phyloP scores from a whole-genome alignment of 345 rosid species.

The Hibiscus trionum region DNA sequence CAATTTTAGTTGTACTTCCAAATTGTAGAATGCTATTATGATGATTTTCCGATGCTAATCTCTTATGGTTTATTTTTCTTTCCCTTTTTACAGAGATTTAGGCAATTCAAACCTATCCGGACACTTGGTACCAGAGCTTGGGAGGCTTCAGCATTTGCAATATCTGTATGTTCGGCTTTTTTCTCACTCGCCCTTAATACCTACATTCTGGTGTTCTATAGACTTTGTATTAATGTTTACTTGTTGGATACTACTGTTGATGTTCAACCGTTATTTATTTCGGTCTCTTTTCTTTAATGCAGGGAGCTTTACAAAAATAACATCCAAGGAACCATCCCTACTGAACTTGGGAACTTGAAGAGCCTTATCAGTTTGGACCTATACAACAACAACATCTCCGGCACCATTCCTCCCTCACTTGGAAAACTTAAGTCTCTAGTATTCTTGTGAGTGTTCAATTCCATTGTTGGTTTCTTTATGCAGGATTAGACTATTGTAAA shows the following conservation, averaged over 20 bases:
- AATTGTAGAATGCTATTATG: background rate
- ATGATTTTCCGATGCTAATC: background rate
- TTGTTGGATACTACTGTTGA: background rate
- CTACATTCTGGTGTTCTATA: background rate
- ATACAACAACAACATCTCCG: slow-evolving; percentile 85
- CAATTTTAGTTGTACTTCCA: background rate
- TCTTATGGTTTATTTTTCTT: background rate
- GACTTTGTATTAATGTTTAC: background rate
- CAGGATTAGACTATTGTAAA: background rate
- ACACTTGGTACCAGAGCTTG: slow-evolving; percentile 79
- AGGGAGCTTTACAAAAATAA: slow-evolving; percentile 95
- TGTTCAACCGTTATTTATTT: background rate
- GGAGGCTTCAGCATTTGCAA: slow-evolving; percentile 81
- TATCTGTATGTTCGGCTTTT: slow-evolving; percentile 57
- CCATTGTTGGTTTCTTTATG: background rate
- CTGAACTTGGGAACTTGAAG: slow-evolving; percentile 79
- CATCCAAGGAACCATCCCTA: slow-evolving; percentile 72
- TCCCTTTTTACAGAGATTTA: slow-evolving; percentile 56
- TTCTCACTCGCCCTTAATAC: background rate
- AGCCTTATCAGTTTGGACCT: slow-evolving; percentile 92
- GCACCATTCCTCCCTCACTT: slow-evolving; percentile 63
- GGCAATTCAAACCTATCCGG: slow-evolving; percentile 90
- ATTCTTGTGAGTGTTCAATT: slow-evolving; percentile 56
- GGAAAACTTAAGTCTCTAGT: slow-evolving; percentile 86
- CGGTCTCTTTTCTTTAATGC: slow-evolving; percentile 11